Percentiles rank a stretch among this genome's conserved stretches.
Conservation (phyloP, 2,329 filamentous ascomycete species). For the Parastagonospora avenae region DNA sequence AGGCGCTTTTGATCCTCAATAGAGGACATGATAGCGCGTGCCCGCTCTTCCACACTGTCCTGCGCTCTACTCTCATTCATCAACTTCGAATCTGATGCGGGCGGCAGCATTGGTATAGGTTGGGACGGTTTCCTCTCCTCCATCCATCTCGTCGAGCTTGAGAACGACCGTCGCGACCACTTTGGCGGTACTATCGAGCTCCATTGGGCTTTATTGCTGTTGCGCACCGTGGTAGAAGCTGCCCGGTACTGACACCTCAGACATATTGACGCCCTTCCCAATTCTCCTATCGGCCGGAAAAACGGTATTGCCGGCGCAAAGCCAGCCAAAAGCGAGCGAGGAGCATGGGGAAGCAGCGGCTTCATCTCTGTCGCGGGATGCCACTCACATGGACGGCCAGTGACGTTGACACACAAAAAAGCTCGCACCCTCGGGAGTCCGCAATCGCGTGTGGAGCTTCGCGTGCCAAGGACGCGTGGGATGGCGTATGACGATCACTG, state of each 20-base stretch:
- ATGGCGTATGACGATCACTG: slow-evolving; percentile 21
- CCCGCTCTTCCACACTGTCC: slow-evolving; percentile 7
- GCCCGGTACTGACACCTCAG: slow-evolving; percentile 37
- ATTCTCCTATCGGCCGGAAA: slow-evolving; percentile 14
- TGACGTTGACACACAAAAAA: slow-evolving; percentile 18
- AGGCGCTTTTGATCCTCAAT: slow-evolving; percentile 21
- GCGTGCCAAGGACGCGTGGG: slow-evolving; percentile 32
- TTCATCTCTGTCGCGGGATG: slow-evolving; percentile 41
- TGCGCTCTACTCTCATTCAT: slow-evolving; percentile 4
- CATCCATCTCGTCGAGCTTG: slow-evolving; percentile 23
- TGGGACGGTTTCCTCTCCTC: slow-evolving; percentile 26
- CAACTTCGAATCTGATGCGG: slow-evolving; percentile 17
- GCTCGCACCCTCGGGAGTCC: slow-evolving; percentile 17
- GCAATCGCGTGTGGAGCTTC: slow-evolving; percentile 25
- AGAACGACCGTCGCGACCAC: slow-evolving; percentile 20
- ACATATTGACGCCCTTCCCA: slow-evolving; percentile 29
- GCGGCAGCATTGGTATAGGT: slow-evolving; percentile 28
- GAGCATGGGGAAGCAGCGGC: slow-evolving; percentile 49
- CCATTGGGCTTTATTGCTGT: slow-evolving; percentile 9
- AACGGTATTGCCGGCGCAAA: slow-evolving; percentile 15
- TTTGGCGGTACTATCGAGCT: not conserved
- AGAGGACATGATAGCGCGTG: slow-evolving; percentile 14
- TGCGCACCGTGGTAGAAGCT: slow-evolving; percentile 18
- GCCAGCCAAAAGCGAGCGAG: slow-evolving; percentile 36
- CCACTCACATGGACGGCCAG: slow-evolving; percentile 30